Evolutionary conservation across 495 filamentous ascomycete species (phyloP).

Genomic region (Monascus purpureus): DNA sequence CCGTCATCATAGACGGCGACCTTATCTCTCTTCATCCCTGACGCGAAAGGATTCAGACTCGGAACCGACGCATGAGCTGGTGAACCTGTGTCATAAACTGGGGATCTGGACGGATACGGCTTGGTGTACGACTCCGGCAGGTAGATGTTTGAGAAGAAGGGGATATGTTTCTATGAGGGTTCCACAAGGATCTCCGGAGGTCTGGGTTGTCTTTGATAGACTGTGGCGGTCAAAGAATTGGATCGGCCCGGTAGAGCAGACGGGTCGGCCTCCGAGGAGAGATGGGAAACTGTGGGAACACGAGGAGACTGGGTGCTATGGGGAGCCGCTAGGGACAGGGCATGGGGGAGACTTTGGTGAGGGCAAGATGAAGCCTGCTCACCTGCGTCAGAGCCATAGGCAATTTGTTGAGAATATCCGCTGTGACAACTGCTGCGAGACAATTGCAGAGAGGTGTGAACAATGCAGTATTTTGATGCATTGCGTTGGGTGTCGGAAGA

Average conservation of each 20-base stretch:
- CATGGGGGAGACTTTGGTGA: slow-evolving; percentile 29
- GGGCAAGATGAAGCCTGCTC: slow-evolving; percentile 39
- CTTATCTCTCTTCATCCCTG: slow-evolving; percentile 42
- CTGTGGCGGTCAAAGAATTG: slow-evolving; percentile 48
- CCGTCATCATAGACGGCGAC: slow-evolving; percentile 44
- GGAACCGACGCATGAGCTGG: slow-evolving; percentile 47
- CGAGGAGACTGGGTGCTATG: slow-evolving; percentile 37
- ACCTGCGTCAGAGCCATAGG: slow-evolving; percentile 39
- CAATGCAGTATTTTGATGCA: slow-evolving; percentile 52
- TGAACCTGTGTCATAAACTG: slow-evolving; percentile 45
- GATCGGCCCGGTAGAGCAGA: slow-evolving; percentile 29
- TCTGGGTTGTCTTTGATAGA: slow-evolving; percentile 52
- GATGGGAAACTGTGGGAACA: slow-evolving; percentile 47
- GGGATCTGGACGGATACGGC: slow-evolving; percentile 52
- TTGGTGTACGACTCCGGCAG: slow-evolving; percentile 48
- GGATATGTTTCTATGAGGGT: slow-evolving; percentile 44
- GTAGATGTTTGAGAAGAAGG: slow-evolving; percentile 40
- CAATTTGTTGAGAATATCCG: slow-evolving; percentile 38
- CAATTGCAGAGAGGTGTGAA: slow-evolving; percentile 43
- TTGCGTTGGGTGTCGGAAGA: slow-evolving; percentile 48
- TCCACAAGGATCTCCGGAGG: slow-evolving; percentile 37
- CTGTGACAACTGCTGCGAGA: slow-evolving; percentile 39
- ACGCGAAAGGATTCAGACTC: slow-evolving; percentile 45
- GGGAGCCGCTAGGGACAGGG: slow-evolving; percentile 40
- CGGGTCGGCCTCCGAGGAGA: slow-evolving; percentile 6